Evolutionary conservation across 2,329 filamentous ascomycete species (phyloP), one percentile per base, ranked within the genome.

Genomic region (Epichloe typhina): DNA sequence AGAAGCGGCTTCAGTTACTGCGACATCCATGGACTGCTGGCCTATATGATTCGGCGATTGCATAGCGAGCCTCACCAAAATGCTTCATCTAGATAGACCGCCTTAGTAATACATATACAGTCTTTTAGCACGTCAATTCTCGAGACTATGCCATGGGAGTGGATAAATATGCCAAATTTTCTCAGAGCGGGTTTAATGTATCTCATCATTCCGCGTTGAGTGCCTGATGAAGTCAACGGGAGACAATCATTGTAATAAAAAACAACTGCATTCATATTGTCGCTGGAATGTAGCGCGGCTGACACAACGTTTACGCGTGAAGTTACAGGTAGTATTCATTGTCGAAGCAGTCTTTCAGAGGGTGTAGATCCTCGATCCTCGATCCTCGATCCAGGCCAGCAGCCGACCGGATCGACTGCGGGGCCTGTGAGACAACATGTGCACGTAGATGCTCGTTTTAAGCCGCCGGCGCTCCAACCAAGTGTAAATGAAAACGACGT

Each of bases 41-140:
- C n/a, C 12, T 44, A 42, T 17, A 52, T 19, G n/a, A n/a, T 43
- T 39, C 21, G 48, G 36, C 40, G 23, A 46, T 50, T 53, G 51
- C 51, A 53, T 50, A 53, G 51, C 51, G 51, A 53, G 45, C 51
- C 38, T 44, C 8, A 45, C 15, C 35, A 40, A 50, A 50, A 40
- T 46, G 37, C 26, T 38, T 21, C 41, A 40, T n/a, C 35, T 48
- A 50, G 26, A 50, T 50, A 53, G 40, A 53, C 23, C 15, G 44
- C 9, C 19, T 36, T 45, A 47, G 44, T 50, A 50, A 47, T 49
- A 49, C n/a, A 17, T 38, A 33, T 36, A 36, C n/a, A 23, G n/a
- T 37, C 5, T 8, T 31, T 31, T 38, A 31, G 19, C 13, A 13
- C 17, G 11, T 19, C 26, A 15, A 13, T 17, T 4, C 19, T 6